Evolutionary conservation across 768 basidiomycete genomes (phyloP).

Genomic region (Auricularia auricula-judae): DNA sequence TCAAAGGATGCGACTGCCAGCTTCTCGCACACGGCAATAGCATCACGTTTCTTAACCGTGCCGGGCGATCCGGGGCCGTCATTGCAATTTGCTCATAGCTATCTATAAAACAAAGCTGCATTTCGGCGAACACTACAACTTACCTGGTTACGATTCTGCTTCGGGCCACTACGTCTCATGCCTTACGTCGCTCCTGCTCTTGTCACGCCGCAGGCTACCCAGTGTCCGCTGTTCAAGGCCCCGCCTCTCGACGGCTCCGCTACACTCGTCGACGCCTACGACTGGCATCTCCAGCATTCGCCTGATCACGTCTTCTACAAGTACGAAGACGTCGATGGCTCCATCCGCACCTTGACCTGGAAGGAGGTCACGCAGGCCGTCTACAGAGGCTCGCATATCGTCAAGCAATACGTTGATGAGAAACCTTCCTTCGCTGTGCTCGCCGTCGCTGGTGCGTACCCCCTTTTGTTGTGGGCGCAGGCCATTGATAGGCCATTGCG

Average conservation of each 20-base stretch:
- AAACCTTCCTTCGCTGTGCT: conserved; percentile 6
- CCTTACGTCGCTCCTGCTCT: background rate
- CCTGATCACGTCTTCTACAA: conserved; percentile 20
- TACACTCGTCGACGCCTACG: conserved; percentile 23
- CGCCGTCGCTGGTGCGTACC: background rate
- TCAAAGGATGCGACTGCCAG: no score
- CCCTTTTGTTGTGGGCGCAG: background rate
- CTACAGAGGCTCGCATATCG: background rate
- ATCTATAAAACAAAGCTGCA: no score
- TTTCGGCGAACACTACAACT: no score
- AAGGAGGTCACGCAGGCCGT: background rate
- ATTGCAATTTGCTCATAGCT: no score
- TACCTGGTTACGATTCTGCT: no score
- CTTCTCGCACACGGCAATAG: no score
- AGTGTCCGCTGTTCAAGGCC: conserved; percentile 21
- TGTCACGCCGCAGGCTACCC: conserved; percentile 13
- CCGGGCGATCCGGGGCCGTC: no score
- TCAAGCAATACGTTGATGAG: background rate
- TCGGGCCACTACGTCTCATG: background rate
- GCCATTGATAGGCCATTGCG: background rate
- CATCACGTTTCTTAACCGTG: no score
- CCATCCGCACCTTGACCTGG: background rate
- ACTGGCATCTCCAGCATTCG: conserved; percentile 19
- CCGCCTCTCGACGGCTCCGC: conserved; percentile 25
- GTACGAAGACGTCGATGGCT: background rate